Evolutionary conservation across 768 basidiomycete species (phyloP), one percentile per base, ranked within the genome.

Genomic region (Clathrus columnatus): DNA sequence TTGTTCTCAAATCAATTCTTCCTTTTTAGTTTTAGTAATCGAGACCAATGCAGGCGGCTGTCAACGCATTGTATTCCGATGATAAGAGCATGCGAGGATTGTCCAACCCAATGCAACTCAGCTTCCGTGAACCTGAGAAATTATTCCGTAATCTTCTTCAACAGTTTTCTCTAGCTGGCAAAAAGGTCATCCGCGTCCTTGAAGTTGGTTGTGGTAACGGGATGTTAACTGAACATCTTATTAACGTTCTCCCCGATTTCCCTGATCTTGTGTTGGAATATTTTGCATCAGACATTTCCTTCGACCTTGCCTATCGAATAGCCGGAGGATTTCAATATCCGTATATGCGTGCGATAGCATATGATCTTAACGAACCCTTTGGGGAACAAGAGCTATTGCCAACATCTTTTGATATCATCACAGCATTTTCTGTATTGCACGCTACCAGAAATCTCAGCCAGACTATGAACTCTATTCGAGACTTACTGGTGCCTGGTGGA

Each of bases 141-240:
- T 17, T 36, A 5, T 61, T 61, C 42, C 21, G 59, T 18, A 29
- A 44, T 3, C 60, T 61, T 32, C 54, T 61, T 2, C 51, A 52
- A 8, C 17, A 48, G 27, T 54, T 51, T 7, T 32, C 47, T 17
- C 6, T 10, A 41, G 23, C 59, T 48, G 60, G 59, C 7, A 61
- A 61, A 43, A 53, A 41, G 8, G 60, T 61, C 16, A 48, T 61
- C 36, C 54, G 60, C 2, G 59, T 61, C 23, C 42, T 61, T 16
- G 60, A 61, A 43, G 54, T 61, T 18, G 60, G 60, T 1, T 58
- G 58, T 10, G 54, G 60, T 7, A 57, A 46, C 16, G 60, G 60
- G 4, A 17, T 46, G 16, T 44, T 61, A 10, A 61, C 60, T 2
- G 26, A 56, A 55, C 58, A 53, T 18, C 59, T 61, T 24, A 8